A percentile compares a stretch with the other conserved stretches of the same genome.
These are phyloP conservation scores for Aegilops umbellulata DNA, from an alignment of 176 grass and related monocot genomes.

Conservation along the genomic window DNA sequence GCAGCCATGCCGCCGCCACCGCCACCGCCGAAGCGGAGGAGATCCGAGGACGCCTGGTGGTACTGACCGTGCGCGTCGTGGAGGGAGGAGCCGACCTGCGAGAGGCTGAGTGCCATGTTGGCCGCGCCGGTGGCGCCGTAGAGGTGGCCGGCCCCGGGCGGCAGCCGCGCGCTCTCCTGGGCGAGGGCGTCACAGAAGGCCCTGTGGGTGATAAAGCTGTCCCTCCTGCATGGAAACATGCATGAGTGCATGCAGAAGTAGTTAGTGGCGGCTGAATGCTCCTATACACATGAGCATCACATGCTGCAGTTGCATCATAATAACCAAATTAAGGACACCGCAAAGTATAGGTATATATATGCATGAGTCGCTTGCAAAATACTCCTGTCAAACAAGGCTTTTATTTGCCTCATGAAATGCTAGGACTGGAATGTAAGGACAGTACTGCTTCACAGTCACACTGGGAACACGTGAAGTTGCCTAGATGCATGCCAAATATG, in stretches of 20 bases:
- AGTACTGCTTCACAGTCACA: not conserved
- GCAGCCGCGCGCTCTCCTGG: constrained; percentile 81
- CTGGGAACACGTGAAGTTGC: constrained; percentile 25
- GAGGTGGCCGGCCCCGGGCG: constrained; percentile 48
- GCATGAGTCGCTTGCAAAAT: not conserved
- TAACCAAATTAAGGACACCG: not conserved
- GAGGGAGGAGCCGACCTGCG: constrained; percentile 61
- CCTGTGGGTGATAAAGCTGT: constrained; percentile 97
- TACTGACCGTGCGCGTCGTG: constrained; percentile 37
- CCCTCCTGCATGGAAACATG: constrained; percentile 62
- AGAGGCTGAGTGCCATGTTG: constrained; percentile 73
- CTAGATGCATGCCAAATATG: constrained; percentile 2
- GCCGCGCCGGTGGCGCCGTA: constrained; percentile 45
- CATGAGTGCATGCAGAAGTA: not conserved
- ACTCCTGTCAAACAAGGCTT: not conserved
- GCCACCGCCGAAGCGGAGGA: constrained; percentile 47
- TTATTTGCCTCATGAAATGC: constrained; percentile 25
- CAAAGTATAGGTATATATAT: not conserved
- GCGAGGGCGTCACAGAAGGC: constrained; percentile 92
- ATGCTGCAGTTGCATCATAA: not conserved
- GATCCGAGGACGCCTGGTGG: constrained; percentile 34
- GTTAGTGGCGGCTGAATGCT: not conserved
- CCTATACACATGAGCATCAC: not conserved
- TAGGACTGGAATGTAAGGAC: constrained; percentile 8
- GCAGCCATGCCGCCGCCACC: not conserved